These are phyloP conservation scores for Sarocladiaceae sp. DNA, from an alignment of 2,329 filamentous ascomycete species.

Conservation along the genomic window DNA sequence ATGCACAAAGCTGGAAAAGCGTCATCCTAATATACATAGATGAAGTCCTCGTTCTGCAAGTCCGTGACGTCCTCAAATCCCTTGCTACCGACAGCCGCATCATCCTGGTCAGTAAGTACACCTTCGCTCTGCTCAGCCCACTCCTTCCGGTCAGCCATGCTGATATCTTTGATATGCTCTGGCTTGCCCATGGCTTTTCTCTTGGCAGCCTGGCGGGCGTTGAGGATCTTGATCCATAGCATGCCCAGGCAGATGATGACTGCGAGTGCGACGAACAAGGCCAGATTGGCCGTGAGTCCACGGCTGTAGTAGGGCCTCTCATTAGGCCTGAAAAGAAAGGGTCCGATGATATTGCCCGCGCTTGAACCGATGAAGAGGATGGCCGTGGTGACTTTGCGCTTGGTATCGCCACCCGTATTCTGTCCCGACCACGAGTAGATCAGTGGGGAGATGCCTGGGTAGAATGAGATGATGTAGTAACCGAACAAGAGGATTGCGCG, in stretches of 20 bases:
- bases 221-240: conserved; percentile 40
- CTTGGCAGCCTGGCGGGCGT: conserved; percentile 38
- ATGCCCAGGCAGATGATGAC: conserved; percentile 35
- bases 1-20: no score
- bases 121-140: conserved; percentile 16
- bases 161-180: conserved; percentile 48
- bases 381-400: conserved; percentile 59
- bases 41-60: conserved; percentile 57
- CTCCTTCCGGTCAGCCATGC: conserved; percentile 38
- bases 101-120: conserved; percentile 15
- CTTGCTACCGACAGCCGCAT: conserved; percentile 33
- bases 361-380: conserved; percentile 59
- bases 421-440: conserved; percentile 54
- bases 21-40: conserved; percentile 46
- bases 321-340: conserved; percentile 52
- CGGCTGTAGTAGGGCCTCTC: conserved; percentile 55
- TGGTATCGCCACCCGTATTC: conserved; percentile 61
- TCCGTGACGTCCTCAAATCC: conserved; percentile 48
- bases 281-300: conserved; percentile 55
- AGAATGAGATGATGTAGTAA: conserved; percentile 57
- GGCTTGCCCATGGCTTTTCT: conserved; percentile 34
- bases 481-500: conserved; percentile 48
- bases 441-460: conserved; percentile 51
- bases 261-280: conserved; percentile 54
- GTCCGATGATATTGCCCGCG: conserved; percentile 61